Evolutionary conservation across 2,329 filamentous ascomycete species (phyloP), one percentile per base, ranked within the genome.

Genomic region (Davidsoniella australis): DNA sequence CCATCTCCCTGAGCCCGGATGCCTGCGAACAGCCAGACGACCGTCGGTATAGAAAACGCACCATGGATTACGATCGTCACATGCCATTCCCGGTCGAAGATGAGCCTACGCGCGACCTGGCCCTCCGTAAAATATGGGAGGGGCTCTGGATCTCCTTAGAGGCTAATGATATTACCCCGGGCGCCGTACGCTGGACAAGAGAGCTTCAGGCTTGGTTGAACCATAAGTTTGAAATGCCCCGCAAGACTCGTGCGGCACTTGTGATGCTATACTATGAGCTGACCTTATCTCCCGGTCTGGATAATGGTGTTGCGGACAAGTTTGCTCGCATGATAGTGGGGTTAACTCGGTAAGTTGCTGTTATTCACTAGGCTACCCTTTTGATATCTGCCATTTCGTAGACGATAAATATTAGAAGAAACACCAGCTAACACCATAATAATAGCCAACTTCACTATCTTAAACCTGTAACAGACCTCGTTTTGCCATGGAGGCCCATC

Each of bases 291-390:
- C 91, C 89, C 0, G 91, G 93, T 3, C 72, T 98, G 50, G 89
- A 96, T 60, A 75, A 76, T 47, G 73, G 73, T 52, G 79, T 88
- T 7, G 76, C 86, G 4, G 93, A 98, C 65, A 78, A 89, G 53
- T 98, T 98, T 62, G 76, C 89, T 42, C 91, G 85, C 69, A 96
- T 96, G 88, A 89, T 96, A 60, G 83, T 95, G 64, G 80, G 85
- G 9, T 68, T 98, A 57, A 94, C 88, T n/a, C 93, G 91, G 87
- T 91, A 67, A 64, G 80, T 68, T 50, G 40, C 38, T 48, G 42
- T 39, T 50, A 33, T 37, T 44, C 41, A 37, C 40, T 20, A 17
- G 4, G 9, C n/a, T 2, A 12, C 16, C 23, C 7, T 3, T 29
- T 12, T 12, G 24, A 40, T 17, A 41, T 46, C 17, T 18, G 29